Evolutionary conservation across 495 filamentous ascomycete species (phyloP), one percentile per base, ranked within the genome.

Genomic region (Talaromyces stipitatus): DNA sequence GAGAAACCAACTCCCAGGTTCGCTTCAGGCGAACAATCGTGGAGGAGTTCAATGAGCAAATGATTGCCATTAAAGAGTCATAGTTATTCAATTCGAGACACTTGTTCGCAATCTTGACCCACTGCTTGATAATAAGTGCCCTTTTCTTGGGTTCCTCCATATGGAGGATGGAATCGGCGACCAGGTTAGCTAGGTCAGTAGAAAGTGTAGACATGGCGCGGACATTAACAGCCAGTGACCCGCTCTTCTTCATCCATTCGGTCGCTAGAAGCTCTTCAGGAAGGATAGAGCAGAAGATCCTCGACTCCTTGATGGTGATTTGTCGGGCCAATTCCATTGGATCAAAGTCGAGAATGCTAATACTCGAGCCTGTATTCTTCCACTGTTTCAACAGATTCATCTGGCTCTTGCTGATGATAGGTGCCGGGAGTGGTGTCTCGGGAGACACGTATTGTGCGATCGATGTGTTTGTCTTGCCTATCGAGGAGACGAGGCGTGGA

Each of bases 1-100:
- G 79, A 2, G 89, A 92, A 8, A 99, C 86, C 12, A 85, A 68
- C 51, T 97, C 95, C 95, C 95, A 99, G 0, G 95, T 97, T 59
- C 85, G 85, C 72, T 88, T 90, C 20, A 99, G 77, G n/a, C 95
- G 89, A 29, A 83, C 80, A 58, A 99, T 95, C 69, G 91, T 89
- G 0, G 91, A 96, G 48, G 88, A 89, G 68, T 94, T 92, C 47
- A 99, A 69, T 0, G 88, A 90, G 75, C 92, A 96, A 65, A 95
- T 89, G 64, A 99, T 96, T 11, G 92, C 91, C 90, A 96, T 96
- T 38, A 97, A 76, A 1, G 90, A 89, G 64, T 97, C 92, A 67
- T 97, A 99, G 72, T 99, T 99, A 71, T 91, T 88, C 7, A 99
- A 78, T 59, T 90, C 85, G 10, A 95, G 76, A 63, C 91, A 96